These are phyloP conservation scores for Saposhnikovia divaricata DNA, from an alignment of 129 eudicot species.

Conservation along the genomic window DNA sequence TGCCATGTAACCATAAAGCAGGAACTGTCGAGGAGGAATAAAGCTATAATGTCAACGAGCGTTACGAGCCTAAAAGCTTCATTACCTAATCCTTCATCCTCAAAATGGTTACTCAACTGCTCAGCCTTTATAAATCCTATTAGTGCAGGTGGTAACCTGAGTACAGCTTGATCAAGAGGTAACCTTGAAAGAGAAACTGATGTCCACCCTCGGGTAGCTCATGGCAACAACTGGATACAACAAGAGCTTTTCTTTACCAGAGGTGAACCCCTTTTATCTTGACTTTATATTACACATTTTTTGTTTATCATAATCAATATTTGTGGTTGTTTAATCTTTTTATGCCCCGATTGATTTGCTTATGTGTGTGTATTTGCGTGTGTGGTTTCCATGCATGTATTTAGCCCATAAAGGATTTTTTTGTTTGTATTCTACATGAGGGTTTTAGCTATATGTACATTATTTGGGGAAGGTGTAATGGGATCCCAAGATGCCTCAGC, in stretches of 20 bases:
- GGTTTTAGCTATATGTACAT: not conserved
- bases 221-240: too few relatives aligned
- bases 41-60: conserved; percentile 22
- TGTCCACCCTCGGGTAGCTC: too few relatives aligned
- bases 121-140: too few relatives aligned
- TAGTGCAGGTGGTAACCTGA: too few relatives aligned
- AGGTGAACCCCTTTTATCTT: too few relatives aligned
- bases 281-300: too few relatives aligned
- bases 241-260: too few relatives aligned
- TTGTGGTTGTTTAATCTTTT: too few relatives aligned
- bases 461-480: conserved; percentile 21
- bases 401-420: not conserved
- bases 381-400: not conserved
- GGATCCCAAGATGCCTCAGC: conserved; percentile 27
- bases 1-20: conserved; percentile 72
- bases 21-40: conserved; percentile 33
- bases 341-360: not conserved
- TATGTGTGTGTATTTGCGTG: not conserved
- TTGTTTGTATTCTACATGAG: not conserved
- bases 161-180: too few relatives aligned
- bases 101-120: too few relatives aligned
- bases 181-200: too few relatives aligned
- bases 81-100: conserved; percentile 25
- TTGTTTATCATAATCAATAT: too few relatives aligned
- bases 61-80: conserved; percentile 34